Evolutionary conservation across 805 yeast genomes (phyloP).

Genomic region (Diddensiella transvaalensis): DNA sequence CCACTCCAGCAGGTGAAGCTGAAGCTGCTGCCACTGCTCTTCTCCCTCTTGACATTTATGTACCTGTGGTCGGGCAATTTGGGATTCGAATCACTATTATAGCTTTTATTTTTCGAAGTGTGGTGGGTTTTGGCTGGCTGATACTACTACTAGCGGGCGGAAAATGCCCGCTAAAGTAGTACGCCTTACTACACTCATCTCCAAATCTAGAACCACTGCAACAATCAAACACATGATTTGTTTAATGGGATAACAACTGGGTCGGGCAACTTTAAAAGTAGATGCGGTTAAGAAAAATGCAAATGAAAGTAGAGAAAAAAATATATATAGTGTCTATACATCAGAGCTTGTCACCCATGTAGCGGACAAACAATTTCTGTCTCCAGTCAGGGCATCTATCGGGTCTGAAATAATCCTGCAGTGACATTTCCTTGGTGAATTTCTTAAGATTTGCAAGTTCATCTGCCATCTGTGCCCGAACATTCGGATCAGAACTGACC

Average conservation of each 20-base stretch:
- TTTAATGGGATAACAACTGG: too few relatives aligned
- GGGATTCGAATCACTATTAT: neutral
- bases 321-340: neutral
- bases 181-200: neutral
- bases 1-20: constrained; percentile 6
- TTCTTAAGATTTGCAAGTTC: constrained; percentile 62
- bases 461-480: constrained; percentile 52
- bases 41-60: constrained; percentile 1
- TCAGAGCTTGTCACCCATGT: constrained; percentile 31
- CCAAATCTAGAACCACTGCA: neutral
- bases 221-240: too few relatives aligned
- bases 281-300: too few relatives aligned
- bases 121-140: neutral
- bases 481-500: constrained; percentile 60
- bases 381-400: constrained; percentile 55
- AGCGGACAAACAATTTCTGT: constrained; percentile 26
- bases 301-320: neutral
- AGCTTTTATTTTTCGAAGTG: neutral
- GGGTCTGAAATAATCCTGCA: constrained; percentile 59
- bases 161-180: too few relatives aligned
- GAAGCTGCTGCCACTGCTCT: constrained; percentile 11
- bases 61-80: too few relatives aligned
- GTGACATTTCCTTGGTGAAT: constrained; percentile 49
- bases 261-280: too few relatives aligned
- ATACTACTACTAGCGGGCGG: too few relatives aligned